A percentile compares a stretch with the other conserved stretches of the same genome.
phyloP scores from a whole-genome alignment of 306 rosid species.

The Pterocarpus santalinus region DNA sequence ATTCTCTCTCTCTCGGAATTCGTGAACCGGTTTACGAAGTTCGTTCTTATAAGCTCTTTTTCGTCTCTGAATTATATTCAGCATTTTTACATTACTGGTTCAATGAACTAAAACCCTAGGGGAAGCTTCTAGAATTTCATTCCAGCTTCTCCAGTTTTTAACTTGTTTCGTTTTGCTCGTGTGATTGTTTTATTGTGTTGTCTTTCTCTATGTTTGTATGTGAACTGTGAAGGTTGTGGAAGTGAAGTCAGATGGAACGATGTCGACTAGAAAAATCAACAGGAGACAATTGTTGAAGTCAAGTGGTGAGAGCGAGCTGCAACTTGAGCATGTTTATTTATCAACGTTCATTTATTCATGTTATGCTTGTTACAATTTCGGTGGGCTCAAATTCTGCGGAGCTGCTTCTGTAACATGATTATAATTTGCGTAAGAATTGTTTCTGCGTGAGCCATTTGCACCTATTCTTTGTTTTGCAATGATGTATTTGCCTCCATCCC shows the following conservation, averaged over 20 bases:
- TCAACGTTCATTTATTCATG: conserved; percentile 31
- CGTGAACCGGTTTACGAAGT: conserved; percentile 97
- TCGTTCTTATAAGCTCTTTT: conserved; percentile 16
- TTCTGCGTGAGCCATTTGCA: conserved; percentile 11
- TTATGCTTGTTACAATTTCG: not conserved
- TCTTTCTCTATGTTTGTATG: not conserved
- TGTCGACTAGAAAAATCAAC: conserved; percentile 83
- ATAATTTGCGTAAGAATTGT: not conserved
- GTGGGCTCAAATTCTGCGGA: conserved; percentile 7
- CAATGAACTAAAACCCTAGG: no score
- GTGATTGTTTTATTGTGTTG: conserved; percentile 10
- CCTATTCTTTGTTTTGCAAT: conserved; percentile 25
- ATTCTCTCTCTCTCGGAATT: conserved; percentile 80
- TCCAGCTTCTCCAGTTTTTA: conserved; percentile 6
- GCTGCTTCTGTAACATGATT: not conserved
- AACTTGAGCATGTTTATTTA: conserved; percentile 11
- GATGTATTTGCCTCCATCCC: not conserved
- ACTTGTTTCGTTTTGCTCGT: not conserved
- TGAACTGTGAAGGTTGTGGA: conserved; percentile 71
- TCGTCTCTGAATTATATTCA: not conserved
- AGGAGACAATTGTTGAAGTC: conserved; percentile 90
- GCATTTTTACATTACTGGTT: not conserved
- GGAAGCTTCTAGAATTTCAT: conserved; percentile 22
- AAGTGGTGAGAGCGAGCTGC: conserved; percentile 71
- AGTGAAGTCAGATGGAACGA: conserved; percentile 78